Percentiles rank a stretch among this genome's conserved stretches.
Evolutionary conservation across 495 filamentous ascomycete species (phyloP).

Genomic region (Hypoxylon crocopeplum): DNA sequence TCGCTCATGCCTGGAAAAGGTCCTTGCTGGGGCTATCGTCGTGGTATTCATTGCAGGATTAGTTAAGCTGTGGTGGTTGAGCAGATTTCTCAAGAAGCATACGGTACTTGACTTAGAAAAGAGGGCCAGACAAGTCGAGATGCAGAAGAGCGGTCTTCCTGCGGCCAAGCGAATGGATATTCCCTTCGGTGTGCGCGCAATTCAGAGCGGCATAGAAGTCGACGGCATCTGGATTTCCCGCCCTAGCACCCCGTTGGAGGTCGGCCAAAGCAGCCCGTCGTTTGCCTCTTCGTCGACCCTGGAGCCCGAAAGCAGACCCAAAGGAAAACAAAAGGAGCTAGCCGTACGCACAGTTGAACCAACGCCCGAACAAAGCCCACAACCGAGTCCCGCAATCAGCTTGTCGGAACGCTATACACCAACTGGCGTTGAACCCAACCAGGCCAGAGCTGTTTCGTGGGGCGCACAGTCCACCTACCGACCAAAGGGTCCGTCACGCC

Average conservation of each 20-base stretch:
- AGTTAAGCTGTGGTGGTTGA: slow-evolving; percentile 66
- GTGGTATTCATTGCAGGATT: slow-evolving; percentile 59
- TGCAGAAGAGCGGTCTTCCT: slow-evolving; percentile 58
- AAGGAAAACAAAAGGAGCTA: slow-evolving; percentile 33
- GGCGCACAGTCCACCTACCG: slow-evolving; percentile 33
- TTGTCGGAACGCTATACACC: slow-evolving; percentile 28
- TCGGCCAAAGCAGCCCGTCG: slow-evolving; percentile 35
- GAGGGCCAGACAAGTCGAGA: slow-evolving; percentile 59
- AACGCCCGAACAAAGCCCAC: slow-evolving; percentile 38
- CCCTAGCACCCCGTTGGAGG: slow-evolving; percentile 59
- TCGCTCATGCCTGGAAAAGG: slow-evolving; percentile 44
- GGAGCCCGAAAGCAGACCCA: slow-evolving; percentile 27
- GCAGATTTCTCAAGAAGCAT: slow-evolving; percentile 69
- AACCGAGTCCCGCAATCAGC: slow-evolving; percentile 36
- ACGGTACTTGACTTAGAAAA: slow-evolving; percentile 69
- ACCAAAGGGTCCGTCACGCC: slow-evolving; percentile 28
- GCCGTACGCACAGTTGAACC: slow-evolving; percentile 27
- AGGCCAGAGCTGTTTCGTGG: slow-evolving; percentile 15
- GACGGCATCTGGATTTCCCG: slow-evolving; percentile 90
- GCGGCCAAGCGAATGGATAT: slow-evolving; percentile 63
- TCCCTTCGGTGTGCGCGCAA: slow-evolving; percentile 87
- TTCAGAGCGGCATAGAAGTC: slow-evolving; percentile 84
- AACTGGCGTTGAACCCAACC: slow-evolving; percentile 14
- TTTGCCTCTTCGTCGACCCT: slow-evolving; percentile 45
- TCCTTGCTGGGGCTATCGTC: slow-evolving; percentile 56